phyloP scores from a whole-genome alignment of 1,139 yeast genomes.

The Nakaseomyces glabratus region DNA sequence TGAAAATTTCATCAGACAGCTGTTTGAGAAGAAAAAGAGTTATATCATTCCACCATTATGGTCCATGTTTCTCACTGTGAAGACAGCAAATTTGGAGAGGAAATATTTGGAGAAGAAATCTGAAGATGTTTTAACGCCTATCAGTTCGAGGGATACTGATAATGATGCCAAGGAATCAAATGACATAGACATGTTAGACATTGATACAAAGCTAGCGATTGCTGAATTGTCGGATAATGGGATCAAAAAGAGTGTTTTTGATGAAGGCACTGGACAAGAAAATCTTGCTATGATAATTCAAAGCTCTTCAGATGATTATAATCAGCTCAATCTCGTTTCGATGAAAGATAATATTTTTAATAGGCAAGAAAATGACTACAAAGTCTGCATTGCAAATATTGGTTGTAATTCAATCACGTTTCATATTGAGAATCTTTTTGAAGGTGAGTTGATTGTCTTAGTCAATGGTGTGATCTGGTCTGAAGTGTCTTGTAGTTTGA shows the following conservation, averaged over 20 bases:
- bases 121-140: slow-evolving; percentile 9
- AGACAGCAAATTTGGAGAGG: slow-evolving; percentile 39
- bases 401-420: slow-evolving; percentile 45
- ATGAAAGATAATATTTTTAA: slow-evolving; percentile 26
- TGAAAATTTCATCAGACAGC: slow-evolving; percentile 26
- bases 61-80: slow-evolving; percentile 56
- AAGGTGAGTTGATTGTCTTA: slow-evolving; percentile 38
- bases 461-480: slow-evolving; percentile 60
- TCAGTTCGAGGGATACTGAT: slow-evolving; percentile 8
- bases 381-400: slow-evolving; percentile 42
- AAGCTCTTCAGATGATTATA: slow-evolving; percentile 34
- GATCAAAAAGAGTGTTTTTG: slow-evolving; percentile 21
- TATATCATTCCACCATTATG: slow-evolving; percentile 43
- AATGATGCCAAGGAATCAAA: slow-evolving; percentile 34
- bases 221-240: slow-evolving; percentile 11
- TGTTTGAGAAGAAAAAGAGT: slow-evolving; percentile 24
- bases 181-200: slow-evolving; percentile 11
- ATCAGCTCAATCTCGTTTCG: slow-evolving; percentile 29
- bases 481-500: slow-evolving; percentile 38
- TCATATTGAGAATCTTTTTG: slow-evolving; percentile 36
- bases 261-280: slow-evolving; percentile 17
- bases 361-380: slow-evolving; percentile 27
- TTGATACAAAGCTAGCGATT: slow-evolving; percentile 12
- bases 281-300: slow-evolving; percentile 33
- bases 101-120: slow-evolving; percentile 16